Evolutionary conservation across 768 basidiomycete species (phyloP), one percentile per base, ranked within the genome.

Genomic region (Polyporus arcularius): DNA sequence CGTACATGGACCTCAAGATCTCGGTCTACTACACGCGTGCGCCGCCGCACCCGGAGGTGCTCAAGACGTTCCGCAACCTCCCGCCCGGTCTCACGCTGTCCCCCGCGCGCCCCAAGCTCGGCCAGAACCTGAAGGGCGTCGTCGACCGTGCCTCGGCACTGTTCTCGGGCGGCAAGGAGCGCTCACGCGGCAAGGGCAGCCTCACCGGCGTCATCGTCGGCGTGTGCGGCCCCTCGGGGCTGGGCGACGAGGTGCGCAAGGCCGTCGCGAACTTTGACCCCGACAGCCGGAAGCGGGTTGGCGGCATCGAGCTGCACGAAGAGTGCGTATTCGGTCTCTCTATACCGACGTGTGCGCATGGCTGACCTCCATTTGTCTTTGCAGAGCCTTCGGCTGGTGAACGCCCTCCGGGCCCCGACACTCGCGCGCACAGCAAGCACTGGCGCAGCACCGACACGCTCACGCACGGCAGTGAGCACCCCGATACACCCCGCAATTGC

Each of bases 11-110:
- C 12, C 64, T 81, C 21, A 74, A 72, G 7, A 75, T 83, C 54
- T 72, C 75, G 15, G 73, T 81, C 6, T 75, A 76, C 56, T 80
- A 81, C 71, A 82, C 80, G 15, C 79, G 82, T 9, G 75, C 76
- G 62, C 55, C 72, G 26, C 32, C 67, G 35, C 60, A 65, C 2
- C 62, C 64, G 5, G 63, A 70, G 15, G 63, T 57, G 5, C 59
- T 66, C 21, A 59, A 63, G 48, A 52, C 62, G 21, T 65, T 66
- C 48, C 57, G 64, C 49, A 26, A 43, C 43, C 69, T 75, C 26
- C 74, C 74, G 9, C 63, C 58, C 8, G 74, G 74, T 21, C 63
- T 74, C 32, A 64, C 70, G 32, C 65, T 75, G 48, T 58, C 67
- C 5, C 67, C 73, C 8, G 68, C 71, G 31, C 71, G 75, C 12